These are phyloP conservation scores for Geotrichum ghanense DNA, from an alignment of 805 yeast genomes.

Conservation along the genomic window DNA sequence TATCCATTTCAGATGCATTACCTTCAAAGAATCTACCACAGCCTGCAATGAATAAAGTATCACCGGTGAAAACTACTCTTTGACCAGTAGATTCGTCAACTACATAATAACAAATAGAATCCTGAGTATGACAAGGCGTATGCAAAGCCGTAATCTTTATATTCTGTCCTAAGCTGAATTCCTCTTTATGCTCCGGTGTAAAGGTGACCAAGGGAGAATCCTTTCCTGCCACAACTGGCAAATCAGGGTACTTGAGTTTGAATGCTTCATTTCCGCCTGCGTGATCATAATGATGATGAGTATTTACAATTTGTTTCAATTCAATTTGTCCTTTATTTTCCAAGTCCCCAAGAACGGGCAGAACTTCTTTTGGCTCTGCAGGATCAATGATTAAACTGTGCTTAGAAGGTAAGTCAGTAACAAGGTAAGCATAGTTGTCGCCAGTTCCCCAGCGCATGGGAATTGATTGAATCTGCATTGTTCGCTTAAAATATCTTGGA, in stretches of 20 bases:
- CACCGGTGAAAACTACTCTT: constrained; percentile 85
- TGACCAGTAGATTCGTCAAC: constrained; percentile 53
- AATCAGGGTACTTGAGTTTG: constrained; percentile 27
- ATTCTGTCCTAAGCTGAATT: constrained; percentile 49
- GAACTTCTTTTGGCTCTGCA: constrained; percentile 69
- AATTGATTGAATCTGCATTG: constrained; percentile 71
- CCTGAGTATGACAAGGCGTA: constrained; percentile 98
- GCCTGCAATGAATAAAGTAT: constrained; percentile 86
- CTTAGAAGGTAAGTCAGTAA: constrained; percentile 54
- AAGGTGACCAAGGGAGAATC: constrained; percentile 64
- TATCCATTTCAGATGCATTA: constrained; percentile 65
- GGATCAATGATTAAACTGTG: constrained; percentile 86
- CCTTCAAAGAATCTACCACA: constrained; percentile 98
- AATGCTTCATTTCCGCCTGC: constrained; percentile 64
- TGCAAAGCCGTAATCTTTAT: constrained; percentile 69
- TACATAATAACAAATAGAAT: constrained; percentile 80
- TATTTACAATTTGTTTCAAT: constrained; percentile 72
- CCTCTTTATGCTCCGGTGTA: constrained; percentile 57
- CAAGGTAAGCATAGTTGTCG: constrained; percentile 77
- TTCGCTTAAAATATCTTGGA: too few species aligned
- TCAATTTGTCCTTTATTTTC: constrained; percentile 30
- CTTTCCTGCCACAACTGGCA: constrained; percentile 73
- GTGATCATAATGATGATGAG: constrained; percentile 96
- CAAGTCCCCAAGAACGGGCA: constrained; percentile 33
- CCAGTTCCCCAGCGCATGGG: constrained; percentile 96